Conservation (phyloP, 2,329 filamentous ascomycete species). For the Aureobasidium uvarum region DNA sequence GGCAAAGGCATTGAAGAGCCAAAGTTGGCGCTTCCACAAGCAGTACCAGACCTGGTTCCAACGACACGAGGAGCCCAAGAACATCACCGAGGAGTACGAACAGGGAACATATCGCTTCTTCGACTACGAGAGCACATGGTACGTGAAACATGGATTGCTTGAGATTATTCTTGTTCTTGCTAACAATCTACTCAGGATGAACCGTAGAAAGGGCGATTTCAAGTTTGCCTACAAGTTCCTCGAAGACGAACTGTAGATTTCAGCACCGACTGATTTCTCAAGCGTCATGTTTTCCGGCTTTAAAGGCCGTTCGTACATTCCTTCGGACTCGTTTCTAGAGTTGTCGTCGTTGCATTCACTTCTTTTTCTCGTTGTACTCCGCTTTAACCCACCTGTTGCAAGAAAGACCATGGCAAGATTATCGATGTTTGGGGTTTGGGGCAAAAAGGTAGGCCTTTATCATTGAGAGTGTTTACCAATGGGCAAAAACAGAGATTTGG, state of each 20-base stretch:
- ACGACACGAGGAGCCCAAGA: constrained; percentile 96
- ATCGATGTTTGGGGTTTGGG: constrained; percentile 16
- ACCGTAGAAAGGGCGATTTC: constrained; percentile 94
- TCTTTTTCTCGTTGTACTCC: background rate
- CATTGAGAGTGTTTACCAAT: background rate
- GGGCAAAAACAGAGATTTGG: constrained; percentile 23
- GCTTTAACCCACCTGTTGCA: background rate
- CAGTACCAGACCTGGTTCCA: constrained; percentile 99
- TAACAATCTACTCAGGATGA: constrained; percentile 69
- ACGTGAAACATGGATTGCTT: constrained; percentile 41
- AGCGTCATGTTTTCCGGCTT: background rate
- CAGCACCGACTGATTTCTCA: background rate
- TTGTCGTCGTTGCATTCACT: background rate
- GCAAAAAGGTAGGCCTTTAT: background rate
- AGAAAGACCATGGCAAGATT: constrained; percentile 8
- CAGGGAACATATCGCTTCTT: constrained; percentile 99
- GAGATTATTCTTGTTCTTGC: background rate
- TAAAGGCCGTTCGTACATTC: background rate
- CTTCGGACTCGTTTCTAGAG: constrained; percentile 5
- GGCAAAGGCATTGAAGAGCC: constrained; percentile 94
- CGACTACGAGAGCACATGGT: constrained; percentile 99
- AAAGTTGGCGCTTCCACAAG: constrained; percentile 99
- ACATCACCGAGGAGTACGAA: constrained; percentile 97
- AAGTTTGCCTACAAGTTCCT: constrained; percentile 98
- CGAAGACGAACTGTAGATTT: constrained; percentile 74